Conservation (phyloP, 169 alveolate genomes). For the Plasmodium gonderi region DNA sequence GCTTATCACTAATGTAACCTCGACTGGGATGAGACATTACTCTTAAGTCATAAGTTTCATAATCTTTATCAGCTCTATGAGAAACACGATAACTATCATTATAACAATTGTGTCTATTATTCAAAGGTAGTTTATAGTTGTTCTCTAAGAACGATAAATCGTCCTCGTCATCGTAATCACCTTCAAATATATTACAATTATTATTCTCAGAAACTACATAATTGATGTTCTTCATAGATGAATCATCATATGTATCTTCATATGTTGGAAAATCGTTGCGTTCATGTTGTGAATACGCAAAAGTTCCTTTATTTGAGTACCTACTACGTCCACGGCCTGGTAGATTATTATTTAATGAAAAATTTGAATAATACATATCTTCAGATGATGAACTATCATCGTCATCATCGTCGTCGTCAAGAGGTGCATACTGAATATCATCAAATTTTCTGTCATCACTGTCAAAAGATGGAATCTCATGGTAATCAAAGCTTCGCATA, state of each 20-base stretch:
- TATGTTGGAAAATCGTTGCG: background rate
- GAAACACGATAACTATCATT: background rate
- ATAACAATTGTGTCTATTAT: background rate
- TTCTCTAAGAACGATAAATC: background rate
- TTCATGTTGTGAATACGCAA: background rate
- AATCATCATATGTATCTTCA: background rate
- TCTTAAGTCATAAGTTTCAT: background rate
- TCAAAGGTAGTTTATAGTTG: background rate
- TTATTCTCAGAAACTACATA: background rate
- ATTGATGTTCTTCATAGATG: background rate
- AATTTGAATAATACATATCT: background rate
- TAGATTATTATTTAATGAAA: background rate
- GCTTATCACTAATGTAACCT: background rate
- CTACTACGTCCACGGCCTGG: background rate
- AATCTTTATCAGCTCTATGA: background rate
- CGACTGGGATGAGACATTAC: background rate
- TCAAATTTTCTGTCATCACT: background rate
- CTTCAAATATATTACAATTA: background rate
- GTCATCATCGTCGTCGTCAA: slow-evolving; percentile 15
- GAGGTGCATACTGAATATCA: background rate
- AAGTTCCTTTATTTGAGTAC: no score
- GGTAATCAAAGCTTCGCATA: background rate
- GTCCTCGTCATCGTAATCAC: background rate
- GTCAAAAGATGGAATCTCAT: background rate
- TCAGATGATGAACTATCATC: slow-evolving; percentile 1